Conservation (phyloP, 257 asterid species). For the Ballota nigra region DNA sequence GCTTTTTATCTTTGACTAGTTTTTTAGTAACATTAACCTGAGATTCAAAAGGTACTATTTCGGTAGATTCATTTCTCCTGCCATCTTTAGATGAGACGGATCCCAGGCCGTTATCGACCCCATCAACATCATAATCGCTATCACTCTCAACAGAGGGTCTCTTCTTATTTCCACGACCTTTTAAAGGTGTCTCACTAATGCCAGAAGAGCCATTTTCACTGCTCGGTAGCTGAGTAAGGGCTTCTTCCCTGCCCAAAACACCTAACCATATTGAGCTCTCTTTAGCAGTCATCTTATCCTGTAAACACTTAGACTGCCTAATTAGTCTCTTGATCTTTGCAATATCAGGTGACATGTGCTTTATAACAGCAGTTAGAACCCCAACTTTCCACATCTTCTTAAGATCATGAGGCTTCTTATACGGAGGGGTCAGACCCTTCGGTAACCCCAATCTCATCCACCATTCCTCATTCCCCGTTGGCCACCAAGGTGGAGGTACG, state of each 20-base stretch:
- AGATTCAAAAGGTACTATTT: constrained; percentile 16
- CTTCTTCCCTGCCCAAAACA: constrained; percentile 72
- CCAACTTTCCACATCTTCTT: constrained; percentile 63
- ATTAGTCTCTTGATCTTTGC: constrained; percentile 65
- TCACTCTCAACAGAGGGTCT: constrained; percentile 54
- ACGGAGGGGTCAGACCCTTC: constrained; percentile 38
- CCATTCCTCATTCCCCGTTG: constrained; percentile 50
- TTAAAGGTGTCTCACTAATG: constrained; percentile 54
- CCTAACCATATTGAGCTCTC: constrained; percentile 83
- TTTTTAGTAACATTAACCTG: constrained; percentile 19
- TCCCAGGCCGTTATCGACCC: constrained; percentile 43
- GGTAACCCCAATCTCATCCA: constrained; percentile 40
- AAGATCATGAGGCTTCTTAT: constrained; percentile 59
- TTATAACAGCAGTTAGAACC: constrained; percentile 56
- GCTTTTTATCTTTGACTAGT: constrained; percentile 32
- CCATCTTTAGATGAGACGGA: constrained; percentile 63
- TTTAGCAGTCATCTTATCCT: constrained; percentile 93
- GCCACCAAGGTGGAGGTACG: constrained; percentile 64
- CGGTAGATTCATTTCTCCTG: constrained; percentile 37
- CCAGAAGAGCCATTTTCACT: constrained; percentile 77
- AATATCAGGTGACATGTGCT: constrained; percentile 85
- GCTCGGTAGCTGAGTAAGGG: constrained; percentile 48
- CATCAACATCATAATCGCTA: constrained; percentile 79
- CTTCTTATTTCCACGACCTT: constrained; percentile 46
- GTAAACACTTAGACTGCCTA: constrained; percentile 73